phyloP scores from a whole-genome alignment of 1,284 basidiomycete genomes.

The Afroboletus lepidellus region DNA sequence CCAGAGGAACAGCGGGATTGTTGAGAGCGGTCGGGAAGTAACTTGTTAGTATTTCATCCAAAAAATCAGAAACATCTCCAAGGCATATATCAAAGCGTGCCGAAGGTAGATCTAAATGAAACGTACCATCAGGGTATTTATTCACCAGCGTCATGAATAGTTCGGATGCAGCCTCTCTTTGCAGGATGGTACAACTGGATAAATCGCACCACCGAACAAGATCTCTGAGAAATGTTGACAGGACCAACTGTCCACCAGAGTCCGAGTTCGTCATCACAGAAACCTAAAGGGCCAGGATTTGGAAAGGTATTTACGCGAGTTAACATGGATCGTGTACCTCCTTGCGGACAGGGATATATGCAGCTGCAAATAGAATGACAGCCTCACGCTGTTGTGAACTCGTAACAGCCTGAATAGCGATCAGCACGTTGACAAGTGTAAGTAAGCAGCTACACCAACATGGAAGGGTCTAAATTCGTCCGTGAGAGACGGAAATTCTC shows the following conservation, averaged over 20 bases:
- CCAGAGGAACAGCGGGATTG: conserved; percentile 27
- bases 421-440: background rate
- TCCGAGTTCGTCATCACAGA: conserved; percentile 39
- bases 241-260: conserved; percentile 4
- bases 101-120: background rate
- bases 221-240: conserved; percentile 49
- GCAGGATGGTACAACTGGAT: conserved; percentile 50
- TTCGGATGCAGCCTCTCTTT: conserved; percentile 60
- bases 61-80: conserved; percentile 48
- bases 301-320: background rate
- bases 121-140: conserved; percentile 63
- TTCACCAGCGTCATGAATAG: conserved; percentile 73
- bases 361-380: conserved; percentile 65
- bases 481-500: conserved; percentile 28
- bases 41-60: conserved; percentile 41
- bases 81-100: background rate
- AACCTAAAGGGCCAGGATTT: conserved; percentile 40
- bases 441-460: conserved; percentile 19
- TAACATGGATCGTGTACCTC: conserved; percentile 46
- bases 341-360: conserved; percentile 58
- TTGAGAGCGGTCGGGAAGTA: conserved; percentile 52
- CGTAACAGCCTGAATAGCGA: conserved; percentile 42
- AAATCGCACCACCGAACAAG: conserved; percentile 61
- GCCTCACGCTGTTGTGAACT: conserved; percentile 56
- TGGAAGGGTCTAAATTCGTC: conserved; percentile 26